Conservation (phyloP, 2,329 filamentous ascomycete genomes). For the Canariomyces notabilis region DNA sequence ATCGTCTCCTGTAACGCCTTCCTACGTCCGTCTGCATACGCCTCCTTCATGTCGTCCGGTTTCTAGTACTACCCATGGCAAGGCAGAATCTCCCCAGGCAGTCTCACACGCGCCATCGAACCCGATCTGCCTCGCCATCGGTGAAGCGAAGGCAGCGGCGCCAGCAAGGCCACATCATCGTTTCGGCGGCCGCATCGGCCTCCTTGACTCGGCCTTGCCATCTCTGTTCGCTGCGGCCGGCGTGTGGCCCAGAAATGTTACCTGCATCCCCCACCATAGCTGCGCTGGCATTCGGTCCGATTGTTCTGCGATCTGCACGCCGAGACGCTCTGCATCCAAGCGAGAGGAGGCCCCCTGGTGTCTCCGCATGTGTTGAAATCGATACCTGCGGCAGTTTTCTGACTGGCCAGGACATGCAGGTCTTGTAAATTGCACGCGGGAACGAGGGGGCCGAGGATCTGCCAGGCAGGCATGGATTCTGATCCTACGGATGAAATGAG, state of each 20-base stretch:
- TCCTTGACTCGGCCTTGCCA: too few relatives aligned
- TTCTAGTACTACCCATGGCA: too few relatives aligned
- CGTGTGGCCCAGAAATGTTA: not conserved
- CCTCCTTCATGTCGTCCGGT: too few relatives aligned
- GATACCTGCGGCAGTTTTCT: too few relatives aligned
- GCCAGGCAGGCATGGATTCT: slow-evolving; percentile 6
- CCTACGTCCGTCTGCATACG: too few relatives aligned
- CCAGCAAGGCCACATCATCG: not conserved
- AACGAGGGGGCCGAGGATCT: slow-evolving; percentile 2
- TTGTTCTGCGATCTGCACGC: not conserved
- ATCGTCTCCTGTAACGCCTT: too few relatives aligned
- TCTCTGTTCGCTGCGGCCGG: too few relatives aligned
- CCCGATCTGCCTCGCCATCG: not conserved
- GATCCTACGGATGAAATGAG: slow-evolving; percentile 5
- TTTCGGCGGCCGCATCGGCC: not conserved
- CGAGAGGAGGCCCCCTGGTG: slow-evolving; percentile 1
- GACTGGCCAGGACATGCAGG: slow-evolving; percentile 9
- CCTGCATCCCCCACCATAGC: not conserved
- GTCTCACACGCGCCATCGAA: too few relatives aligned
- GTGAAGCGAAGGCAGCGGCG: not conserved
- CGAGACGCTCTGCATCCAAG: too few relatives aligned
- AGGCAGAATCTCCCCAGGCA: too few relatives aligned
- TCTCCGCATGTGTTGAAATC: slow-evolving; percentile 4
- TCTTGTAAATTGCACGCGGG: slow-evolving; percentile 6
- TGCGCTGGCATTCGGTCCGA: not conserved